Percentiles rank a stretch among this genome's conserved stretches.
phyloP scores from a whole-genome alignment of 192 early-diverging fungal genomes.

The Martensiomyces pterosporus region DNA sequence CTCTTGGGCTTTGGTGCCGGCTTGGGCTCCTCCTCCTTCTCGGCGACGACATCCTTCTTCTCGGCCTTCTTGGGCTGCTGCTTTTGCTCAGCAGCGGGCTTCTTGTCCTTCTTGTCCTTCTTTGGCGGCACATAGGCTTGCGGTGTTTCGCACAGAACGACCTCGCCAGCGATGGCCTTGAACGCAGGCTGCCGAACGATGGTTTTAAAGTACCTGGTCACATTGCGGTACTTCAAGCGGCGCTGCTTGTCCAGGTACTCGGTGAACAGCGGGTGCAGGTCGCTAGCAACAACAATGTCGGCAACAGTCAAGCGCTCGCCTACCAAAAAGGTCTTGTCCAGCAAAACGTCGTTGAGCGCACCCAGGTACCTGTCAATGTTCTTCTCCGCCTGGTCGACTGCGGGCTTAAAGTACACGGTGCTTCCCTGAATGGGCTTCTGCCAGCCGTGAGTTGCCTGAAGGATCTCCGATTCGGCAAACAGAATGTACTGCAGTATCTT shows the following conservation, averaged over 20 bases:
- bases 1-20: too few species aligned
- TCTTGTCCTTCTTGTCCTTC: too few species aligned
- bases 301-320: slow-evolving; percentile 81
- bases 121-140: too few species aligned
- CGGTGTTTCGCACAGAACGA: slow-evolving; percentile 59
- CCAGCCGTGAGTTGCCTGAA: slow-evolving; percentile 33
- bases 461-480: slow-evolving; percentile 46
- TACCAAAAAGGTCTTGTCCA: slow-evolving; percentile 76
- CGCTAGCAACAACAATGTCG: slow-evolving; percentile 64
- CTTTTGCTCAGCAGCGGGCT: too few species aligned
- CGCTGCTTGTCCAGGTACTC: slow-evolving; percentile 54
- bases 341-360: slow-evolving; percentile 67
- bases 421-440: slow-evolving; percentile 43
- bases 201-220: slow-evolving; percentile 81
- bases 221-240: slow-evolving; percentile 69
- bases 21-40: too few species aligned
- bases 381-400: slow-evolving; percentile 62
- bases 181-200: slow-evolving; percentile 70
- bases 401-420: slow-evolving; percentile 47
- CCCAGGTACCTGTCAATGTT: slow-evolving; percentile 53
- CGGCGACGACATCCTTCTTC: too few species aligned
- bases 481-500: slow-evolving; percentile 53
- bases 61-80: too few species aligned
- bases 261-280: slow-evolving; percentile 3
- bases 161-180: slow-evolving; percentile 68